A percentile compares a stretch with the other conserved stretches of the same genome.
Conservation (phyloP, 2,329 filamentous ascomycete species). For the Xylaria sp. region DNA sequence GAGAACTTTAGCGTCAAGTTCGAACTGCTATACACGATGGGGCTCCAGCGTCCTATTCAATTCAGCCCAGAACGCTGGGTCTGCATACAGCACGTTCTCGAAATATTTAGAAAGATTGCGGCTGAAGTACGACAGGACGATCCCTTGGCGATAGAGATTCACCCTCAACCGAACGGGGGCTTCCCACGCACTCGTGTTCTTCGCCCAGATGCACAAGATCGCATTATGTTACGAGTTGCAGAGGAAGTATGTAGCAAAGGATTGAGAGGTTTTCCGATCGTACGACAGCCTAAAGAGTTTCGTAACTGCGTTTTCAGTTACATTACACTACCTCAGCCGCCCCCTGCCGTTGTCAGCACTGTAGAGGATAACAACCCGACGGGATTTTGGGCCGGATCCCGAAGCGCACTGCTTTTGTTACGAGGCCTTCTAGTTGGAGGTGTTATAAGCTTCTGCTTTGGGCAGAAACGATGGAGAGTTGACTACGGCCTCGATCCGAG, state of each 20-base stretch:
- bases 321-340: constrained; percentile 48
- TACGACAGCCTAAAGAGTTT: constrained; percentile 40
- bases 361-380: constrained; percentile 43
- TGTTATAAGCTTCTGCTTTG: constrained; percentile 58
- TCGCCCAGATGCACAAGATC: constrained; percentile 36
- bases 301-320: constrained; percentile 49
- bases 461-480: constrained; percentile 67
- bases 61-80: constrained; percentile 61
- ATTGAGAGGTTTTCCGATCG: constrained; percentile 48
- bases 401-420: constrained; percentile 52
- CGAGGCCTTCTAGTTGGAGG: constrained; percentile 62
- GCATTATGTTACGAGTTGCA: constrained; percentile 45
- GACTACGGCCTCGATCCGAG: constrained; percentile 62
- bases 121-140: constrained; percentile 37
- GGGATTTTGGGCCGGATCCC: constrained; percentile 45
- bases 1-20: constrained; percentile 66
- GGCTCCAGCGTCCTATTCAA: constrained; percentile 56
- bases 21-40: constrained; percentile 68
- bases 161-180: constrained; percentile 36
- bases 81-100: constrained; percentile 58
- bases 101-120: constrained; percentile 45
- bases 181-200: constrained; percentile 60
- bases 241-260: constrained; percentile 51
- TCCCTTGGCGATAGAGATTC: constrained; percentile 51
- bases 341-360: constrained; percentile 35